Evolutionary conservation across 2,329 filamentous ascomycete species (phyloP).

Genomic region (Zymoseptoria ardabiliae): DNA sequence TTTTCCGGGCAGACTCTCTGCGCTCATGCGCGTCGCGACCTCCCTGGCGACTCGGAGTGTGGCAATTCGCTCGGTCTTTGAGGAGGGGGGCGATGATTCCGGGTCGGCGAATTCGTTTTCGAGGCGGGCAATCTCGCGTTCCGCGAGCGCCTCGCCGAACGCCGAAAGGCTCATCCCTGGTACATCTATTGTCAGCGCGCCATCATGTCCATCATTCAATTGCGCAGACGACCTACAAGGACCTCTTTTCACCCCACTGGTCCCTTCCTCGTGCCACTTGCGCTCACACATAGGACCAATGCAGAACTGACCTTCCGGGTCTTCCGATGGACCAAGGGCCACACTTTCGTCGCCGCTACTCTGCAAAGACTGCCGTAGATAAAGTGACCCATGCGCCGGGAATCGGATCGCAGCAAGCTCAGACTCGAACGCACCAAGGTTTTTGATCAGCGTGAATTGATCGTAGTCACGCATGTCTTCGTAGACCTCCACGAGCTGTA

Average conservation of each 20-base stretch:
- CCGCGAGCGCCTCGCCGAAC: conserved; percentile 1
- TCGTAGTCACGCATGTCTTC: background rate
- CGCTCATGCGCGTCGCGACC: background rate
- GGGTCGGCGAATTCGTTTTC: no score
- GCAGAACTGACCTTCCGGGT: background rate
- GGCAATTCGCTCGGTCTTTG: background rate
- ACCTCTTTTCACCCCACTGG: background rate
- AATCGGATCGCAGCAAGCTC: conserved; percentile 3
- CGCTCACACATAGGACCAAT: background rate
- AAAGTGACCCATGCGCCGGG: background rate
- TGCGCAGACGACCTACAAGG: background rate
- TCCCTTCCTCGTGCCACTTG: background rate
- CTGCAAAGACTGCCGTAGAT: background rate
- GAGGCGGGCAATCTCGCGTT: background rate
- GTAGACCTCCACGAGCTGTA: conserved; percentile 26
- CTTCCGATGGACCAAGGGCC: background rate
- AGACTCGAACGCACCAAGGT: conserved; percentile 3
- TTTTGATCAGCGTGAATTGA: conserved; percentile 3
- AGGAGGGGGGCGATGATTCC: no score
- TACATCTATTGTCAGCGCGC: background rate
- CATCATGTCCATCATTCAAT: background rate
- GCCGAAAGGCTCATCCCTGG: background rate
- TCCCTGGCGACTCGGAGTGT: background rate
- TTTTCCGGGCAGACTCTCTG: conserved; percentile 3
- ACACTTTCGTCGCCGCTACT: background rate